These are phyloP conservation scores for Luvunga scandens DNA, from an alignment of 345 rosid genomes.

Conservation along the genomic window DNA sequence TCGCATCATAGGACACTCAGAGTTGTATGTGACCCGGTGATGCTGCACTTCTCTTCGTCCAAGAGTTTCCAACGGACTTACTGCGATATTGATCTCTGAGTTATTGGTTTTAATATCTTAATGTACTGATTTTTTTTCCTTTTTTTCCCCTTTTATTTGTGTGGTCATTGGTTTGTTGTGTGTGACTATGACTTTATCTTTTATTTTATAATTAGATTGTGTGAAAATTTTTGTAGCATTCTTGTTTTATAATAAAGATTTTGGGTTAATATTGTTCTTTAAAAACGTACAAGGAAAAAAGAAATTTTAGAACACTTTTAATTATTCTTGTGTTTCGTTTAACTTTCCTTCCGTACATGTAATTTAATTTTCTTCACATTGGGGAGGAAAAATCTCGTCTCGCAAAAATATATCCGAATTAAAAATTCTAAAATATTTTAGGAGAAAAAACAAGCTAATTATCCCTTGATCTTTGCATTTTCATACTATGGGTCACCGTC, in stretches of 20 bases:
- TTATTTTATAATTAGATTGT: too few species aligned
- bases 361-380: too few species aligned
- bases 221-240: not conserved
- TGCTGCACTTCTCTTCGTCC: slow-evolving; percentile 37
- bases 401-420: too few species aligned
- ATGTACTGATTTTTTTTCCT: not conserved
- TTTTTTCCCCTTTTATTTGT: not conserved
- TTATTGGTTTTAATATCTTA: not conserved
- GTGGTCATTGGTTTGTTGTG: not conserved
- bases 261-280: not conserved
- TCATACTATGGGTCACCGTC: too few species aligned
- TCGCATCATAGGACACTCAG: slow-evolving; percentile 42
- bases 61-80: slow-evolving; percentile 37
- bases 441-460: too few species aligned
- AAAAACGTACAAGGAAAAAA: not conserved
- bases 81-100: slow-evolving; percentile 51
- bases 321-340: too few species aligned
- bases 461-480: too few species aligned
- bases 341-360: too few species aligned
- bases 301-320: too few species aligned
- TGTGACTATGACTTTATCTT: not conserved
- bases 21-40: slow-evolving; percentile 48
- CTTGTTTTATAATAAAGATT: not conserved
- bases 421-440: too few species aligned
- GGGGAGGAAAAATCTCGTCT: too few species aligned